A percentile compares a stretch with the other conserved stretches of the same genome.
phyloP scores from a whole-genome alignment of 805 yeast species.

The Suhomyces xylopsoci region DNA sequence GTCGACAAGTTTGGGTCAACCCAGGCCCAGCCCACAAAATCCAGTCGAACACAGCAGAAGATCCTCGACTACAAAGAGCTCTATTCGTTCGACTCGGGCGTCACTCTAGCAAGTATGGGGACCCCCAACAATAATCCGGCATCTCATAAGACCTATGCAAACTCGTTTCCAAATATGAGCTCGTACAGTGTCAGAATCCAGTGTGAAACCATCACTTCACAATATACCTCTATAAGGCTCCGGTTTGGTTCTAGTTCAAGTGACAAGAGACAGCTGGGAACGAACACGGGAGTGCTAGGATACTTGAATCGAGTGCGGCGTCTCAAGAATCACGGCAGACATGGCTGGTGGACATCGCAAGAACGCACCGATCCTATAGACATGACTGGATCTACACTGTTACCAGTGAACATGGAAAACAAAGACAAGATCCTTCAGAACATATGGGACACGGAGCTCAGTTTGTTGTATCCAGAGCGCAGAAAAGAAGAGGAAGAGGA shows the following conservation, averaged over 20 bases:
- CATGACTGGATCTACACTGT: not conserved
- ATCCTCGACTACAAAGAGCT: conserved; percentile 33
- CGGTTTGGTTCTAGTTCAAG: conserved; percentile 20
- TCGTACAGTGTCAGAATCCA: conserved; percentile 29
- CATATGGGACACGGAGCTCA: conserved; percentile 11
- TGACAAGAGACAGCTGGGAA: conserved; percentile 8
- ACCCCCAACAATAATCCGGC: not conserved
- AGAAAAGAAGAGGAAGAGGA: not conserved
- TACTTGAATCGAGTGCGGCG: conserved; percentile 17
- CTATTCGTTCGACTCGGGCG: conserved; percentile 9
- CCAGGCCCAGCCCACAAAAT: conserved; percentile 8
- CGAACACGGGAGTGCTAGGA: conserved; percentile 27
- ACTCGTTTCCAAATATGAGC: conserved; percentile 5
- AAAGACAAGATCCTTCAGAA: conserved; percentile 2
- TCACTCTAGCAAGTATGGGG: not conserved
- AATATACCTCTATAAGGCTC: conserved; percentile 36
- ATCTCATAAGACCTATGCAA: not conserved
- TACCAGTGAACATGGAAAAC: not conserved
- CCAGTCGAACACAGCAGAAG: conserved; percentile 34
- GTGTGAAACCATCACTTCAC: conserved; percentile 33
- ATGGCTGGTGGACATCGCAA: not conserved
- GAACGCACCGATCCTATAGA: not conserved
- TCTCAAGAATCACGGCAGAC: not conserved
- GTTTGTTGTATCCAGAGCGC: not conserved
- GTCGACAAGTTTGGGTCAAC: conserved; percentile 18